A percentile compares a stretch with the other conserved stretches of the same genome.
These are phyloP conservation scores for Cryptosporidium sp. DNA, from an alignment of 169 alveolate genomes.

Conservation along the genomic window DNA sequence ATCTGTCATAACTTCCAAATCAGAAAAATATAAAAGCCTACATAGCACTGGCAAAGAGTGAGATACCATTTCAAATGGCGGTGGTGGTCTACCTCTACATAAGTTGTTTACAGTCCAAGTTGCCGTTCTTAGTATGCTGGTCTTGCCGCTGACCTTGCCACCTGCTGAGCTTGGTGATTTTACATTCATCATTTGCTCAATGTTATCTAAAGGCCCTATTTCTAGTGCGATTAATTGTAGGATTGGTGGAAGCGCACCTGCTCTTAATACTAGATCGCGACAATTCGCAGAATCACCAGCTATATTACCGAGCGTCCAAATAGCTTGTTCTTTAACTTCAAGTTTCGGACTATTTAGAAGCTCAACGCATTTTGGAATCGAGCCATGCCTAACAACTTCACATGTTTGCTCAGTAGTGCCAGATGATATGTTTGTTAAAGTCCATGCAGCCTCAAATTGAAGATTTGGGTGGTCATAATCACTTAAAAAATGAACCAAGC, in stretches of 20 bases:
- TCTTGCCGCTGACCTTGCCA: slow-evolving; percentile 85
- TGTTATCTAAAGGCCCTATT: slow-evolving; percentile 28
- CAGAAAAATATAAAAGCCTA: slow-evolving; percentile 87
- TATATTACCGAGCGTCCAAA: slow-evolving; percentile 98
- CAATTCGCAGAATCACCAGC: slow-evolving; percentile 97
- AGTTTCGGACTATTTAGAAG: slow-evolving; percentile 89
- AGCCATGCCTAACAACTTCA: slow-evolving; percentile 79
- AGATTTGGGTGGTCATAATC: slow-evolving; percentile 91
- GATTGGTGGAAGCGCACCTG: slow-evolving; percentile 89
- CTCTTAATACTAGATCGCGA: slow-evolving; percentile 89
- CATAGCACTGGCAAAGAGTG: slow-evolving; percentile 90
- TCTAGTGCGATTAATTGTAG: slow-evolving; percentile 80
- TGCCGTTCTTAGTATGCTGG: slow-evolving; percentile 93
- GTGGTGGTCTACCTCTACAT: slow-evolving; percentile 95
- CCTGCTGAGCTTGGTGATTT: not conserved
- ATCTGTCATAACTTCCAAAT: slow-evolving; percentile 90
- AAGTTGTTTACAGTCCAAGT: slow-evolving; percentile 96
- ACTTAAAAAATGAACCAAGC: slow-evolving; percentile 87
- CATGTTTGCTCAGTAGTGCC: slow-evolving; percentile 94
- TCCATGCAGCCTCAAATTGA: slow-evolving; percentile 98
- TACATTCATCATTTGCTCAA: slow-evolving; percentile 2
- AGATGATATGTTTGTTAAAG: slow-evolving; percentile 95
- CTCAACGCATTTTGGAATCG: slow-evolving; percentile 88
- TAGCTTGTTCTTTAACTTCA: slow-evolving; percentile 97
- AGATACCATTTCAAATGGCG: slow-evolving; percentile 86